A percentile compares a stretch with the other conserved stretches of the same genome.
phyloP scores from a whole-genome alignment of 306 rosid species.

The Glycine latifolia region DNA sequence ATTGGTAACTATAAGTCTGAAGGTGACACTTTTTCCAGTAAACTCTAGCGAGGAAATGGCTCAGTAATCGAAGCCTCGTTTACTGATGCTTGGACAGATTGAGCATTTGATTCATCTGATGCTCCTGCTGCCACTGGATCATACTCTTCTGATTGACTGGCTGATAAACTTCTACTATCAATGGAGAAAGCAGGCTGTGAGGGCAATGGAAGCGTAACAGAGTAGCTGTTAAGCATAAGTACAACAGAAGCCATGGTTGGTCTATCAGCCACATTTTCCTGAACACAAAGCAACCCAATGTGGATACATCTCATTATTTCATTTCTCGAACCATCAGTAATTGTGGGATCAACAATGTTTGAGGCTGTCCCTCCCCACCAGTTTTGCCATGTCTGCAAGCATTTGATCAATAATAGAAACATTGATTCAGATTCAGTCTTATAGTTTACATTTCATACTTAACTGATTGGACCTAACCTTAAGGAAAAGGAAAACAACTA shows the following conservation, averaged over 20 bases:
- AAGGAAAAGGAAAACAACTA: too few relatives aligned
- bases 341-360: conserved; percentile 52
- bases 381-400: conserved; percentile 58
- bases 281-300: too few relatives aligned
- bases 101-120: conserved; percentile 11
- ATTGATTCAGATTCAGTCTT: too few relatives aligned
- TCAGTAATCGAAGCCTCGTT: conserved; percentile 1
- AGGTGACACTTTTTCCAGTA: too few relatives aligned
- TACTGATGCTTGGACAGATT: conserved; percentile 9
- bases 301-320: too few relatives aligned
- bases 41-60: too few relatives aligned
- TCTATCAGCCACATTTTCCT: too few relatives aligned
- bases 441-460: too few relatives aligned
- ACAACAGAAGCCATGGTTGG: conserved; percentile 15
- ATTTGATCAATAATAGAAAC: background rate
- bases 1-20: too few relatives aligned
- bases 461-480: too few relatives aligned
- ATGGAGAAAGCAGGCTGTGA: conserved; percentile 44
- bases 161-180: background rate
- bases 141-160: conserved; percentile 13
- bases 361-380: conserved; percentile 55
- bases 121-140: conserved; percentile 15
- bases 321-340: conserved; percentile 16
- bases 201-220: conserved; percentile 51
- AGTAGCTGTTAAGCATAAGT: conserved; percentile 55